Percentiles rank a stretch among this genome's conserved stretches.
phyloP scores from a whole-genome alignment of 2,329 filamentous ascomycete genomes.

The Fusarium haematococcum region DNA sequence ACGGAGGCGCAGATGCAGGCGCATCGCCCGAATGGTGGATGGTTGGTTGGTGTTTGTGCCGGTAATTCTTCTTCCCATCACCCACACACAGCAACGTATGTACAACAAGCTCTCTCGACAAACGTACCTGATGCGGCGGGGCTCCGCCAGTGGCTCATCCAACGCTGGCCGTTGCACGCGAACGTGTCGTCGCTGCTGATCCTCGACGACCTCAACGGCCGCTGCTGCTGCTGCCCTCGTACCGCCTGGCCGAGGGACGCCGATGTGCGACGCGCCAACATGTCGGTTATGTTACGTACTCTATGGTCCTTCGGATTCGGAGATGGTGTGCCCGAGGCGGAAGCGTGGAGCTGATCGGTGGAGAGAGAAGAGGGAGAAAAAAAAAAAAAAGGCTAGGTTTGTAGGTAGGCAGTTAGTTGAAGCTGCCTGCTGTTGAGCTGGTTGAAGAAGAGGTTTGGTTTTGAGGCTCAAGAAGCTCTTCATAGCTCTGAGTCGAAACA shows the following conservation, averaged over 20 bases:
- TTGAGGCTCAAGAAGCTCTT: neutral
- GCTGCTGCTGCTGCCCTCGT: conserved; percentile 19
- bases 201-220: conserved; percentile 9
- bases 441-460: neutral
- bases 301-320: neutral
- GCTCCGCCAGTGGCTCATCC: conserved; percentile 28
- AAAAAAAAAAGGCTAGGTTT: neutral
- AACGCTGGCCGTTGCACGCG: conserved; percentile 23
- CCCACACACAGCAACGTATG: conserved; percentile 10
- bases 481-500: neutral
- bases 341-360: conserved; percentile 26
- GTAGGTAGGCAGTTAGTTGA: conserved; percentile 2
- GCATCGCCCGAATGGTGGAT: neutral
- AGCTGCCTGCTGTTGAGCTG: conserved; percentile 18
- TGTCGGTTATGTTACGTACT: conserved; percentile 10
- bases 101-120: conserved; percentile 16
- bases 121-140: conserved; percentile 42
- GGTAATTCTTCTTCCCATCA: conserved; percentile 28
- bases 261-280: conserved; percentile 38
- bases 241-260: conserved; percentile 36
- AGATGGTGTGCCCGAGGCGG: conserved; percentile 7
- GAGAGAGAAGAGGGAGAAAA: neutral
- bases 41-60: conserved; percentile 21
- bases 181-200: conserved; percentile 13
- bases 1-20: conserved; percentile 12